These are phyloP conservation scores for Boletus rex-veris DNA, from an alignment of 768 basidiomycete species.

Conservation along the genomic window DNA sequence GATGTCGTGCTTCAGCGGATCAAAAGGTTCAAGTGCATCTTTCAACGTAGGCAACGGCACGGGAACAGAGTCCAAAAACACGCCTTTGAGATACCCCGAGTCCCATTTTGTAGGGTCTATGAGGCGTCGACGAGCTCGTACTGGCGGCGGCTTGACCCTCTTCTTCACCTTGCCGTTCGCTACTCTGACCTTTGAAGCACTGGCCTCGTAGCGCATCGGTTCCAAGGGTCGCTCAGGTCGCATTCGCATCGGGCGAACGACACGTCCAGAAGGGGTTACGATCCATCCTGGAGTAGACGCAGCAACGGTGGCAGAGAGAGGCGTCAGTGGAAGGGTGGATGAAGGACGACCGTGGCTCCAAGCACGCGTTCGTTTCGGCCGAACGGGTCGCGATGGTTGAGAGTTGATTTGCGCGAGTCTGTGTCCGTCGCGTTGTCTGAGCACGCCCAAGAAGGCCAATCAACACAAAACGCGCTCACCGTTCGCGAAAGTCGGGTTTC, in stretches of 20 bases:
- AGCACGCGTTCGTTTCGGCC: constrained; percentile 40
- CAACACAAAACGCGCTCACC: constrained; percentile 36
- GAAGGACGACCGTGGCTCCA: constrained; percentile 44
- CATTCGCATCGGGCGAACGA: constrained; percentile 67
- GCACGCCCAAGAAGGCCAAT: not conserved
- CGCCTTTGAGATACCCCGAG: constrained; percentile 65
- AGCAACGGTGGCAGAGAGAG: constrained; percentile 57
- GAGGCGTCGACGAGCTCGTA: constrained; percentile 55
- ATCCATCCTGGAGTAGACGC: constrained; percentile 62
- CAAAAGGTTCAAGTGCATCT: not conserved
- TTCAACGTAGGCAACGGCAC: not conserved
- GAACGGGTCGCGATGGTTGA: constrained; percentile 29
- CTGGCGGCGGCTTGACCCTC: constrained; percentile 46
- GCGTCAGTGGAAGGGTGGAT: constrained; percentile 61
- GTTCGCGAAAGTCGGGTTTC: constrained; percentile 66
- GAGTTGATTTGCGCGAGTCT: constrained; percentile 18
- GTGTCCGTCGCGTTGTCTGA: not conserved
- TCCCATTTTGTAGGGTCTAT: constrained; percentile 77
- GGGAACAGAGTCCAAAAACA: constrained; percentile 50
- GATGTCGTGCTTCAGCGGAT: not conserved
- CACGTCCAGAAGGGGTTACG: constrained; percentile 60
- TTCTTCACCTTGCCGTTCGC: constrained; percentile 39
- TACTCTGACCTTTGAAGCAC: constrained; percentile 5
- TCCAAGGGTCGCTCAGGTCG: constrained; percentile 61
- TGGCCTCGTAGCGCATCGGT: constrained; percentile 10